phyloP scores from a whole-genome alignment of 352 stramenopile species.

The Globisporangium nunn region DNA sequence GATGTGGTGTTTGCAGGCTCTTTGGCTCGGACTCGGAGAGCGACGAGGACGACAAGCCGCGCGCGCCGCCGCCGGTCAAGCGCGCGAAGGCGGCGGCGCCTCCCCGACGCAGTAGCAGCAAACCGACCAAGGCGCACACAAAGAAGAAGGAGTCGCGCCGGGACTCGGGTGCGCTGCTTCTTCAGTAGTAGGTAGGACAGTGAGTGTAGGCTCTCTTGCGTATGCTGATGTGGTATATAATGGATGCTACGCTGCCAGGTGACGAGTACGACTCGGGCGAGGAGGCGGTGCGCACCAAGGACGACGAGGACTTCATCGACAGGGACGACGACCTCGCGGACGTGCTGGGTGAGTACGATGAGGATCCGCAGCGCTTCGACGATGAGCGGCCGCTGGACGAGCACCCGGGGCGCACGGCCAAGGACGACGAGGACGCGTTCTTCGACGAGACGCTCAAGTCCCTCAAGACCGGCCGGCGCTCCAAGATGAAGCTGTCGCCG shows the following conservation, averaged over 20 bases:
- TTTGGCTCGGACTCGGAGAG: conserved; percentile 87
- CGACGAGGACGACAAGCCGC: conserved; percentile 60
- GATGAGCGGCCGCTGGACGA: conserved; percentile 71
- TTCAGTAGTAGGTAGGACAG: not conserved
- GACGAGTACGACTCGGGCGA: conserved; percentile 86
- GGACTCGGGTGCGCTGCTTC: conserved; percentile 10
- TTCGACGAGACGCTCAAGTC: conserved; percentile 81
- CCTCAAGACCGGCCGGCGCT: conserved; percentile 73
- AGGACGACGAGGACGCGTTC: conserved; percentile 49
- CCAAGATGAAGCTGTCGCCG: conserved; percentile 73
- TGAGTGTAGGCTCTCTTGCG: no score
- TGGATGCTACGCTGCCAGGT: conserved; percentile 9
- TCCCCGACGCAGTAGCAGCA: conserved; percentile 6
- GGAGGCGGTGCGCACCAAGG: conserved; percentile 60
- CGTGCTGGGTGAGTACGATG: conserved; percentile 73
- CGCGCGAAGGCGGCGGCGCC: conserved; percentile 28
- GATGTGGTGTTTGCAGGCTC: conserved; percentile 22
- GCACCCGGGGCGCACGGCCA: conserved; percentile 15
- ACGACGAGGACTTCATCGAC: conserved; percentile 86
- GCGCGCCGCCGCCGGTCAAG: conserved; percentile 38
- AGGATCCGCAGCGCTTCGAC: conserved; percentile 72
- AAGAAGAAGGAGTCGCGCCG: conserved; percentile 8
- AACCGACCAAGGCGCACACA: conserved; percentile 5
- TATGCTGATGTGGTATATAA: not conserved
- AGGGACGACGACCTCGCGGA: conserved; percentile 80